These are phyloP conservation scores for Hypoxylon fuscum DNA, from an alignment of 495 filamentous ascomycete genomes.

Conservation along the genomic window DNA sequence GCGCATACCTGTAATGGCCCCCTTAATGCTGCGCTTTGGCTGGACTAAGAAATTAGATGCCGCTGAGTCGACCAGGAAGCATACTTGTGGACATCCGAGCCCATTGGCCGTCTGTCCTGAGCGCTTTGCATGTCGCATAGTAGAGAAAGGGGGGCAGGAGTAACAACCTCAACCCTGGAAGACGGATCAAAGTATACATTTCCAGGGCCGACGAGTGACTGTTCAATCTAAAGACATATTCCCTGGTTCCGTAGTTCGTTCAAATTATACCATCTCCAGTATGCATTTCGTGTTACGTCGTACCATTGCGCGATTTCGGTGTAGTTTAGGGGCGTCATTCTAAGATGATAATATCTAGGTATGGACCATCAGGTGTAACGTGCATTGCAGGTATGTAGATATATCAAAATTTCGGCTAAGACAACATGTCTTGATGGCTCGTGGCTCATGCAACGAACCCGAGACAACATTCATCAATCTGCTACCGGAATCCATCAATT, in stretches of 20 bases:
- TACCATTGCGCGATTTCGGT: conserved; percentile 28
- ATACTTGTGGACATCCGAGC: background rate
- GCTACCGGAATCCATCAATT: conserved; percentile 24
- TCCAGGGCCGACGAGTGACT: background rate
- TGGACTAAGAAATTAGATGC: background rate
- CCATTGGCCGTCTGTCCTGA: too few relatives aligned
- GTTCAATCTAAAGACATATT: background rate
- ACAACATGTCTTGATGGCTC: too few relatives aligned
- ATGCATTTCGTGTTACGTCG: conserved; percentile 5
- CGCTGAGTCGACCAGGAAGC: background rate
- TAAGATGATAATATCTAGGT: conserved; percentile 20
- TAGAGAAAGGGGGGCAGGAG: too few relatives aligned
- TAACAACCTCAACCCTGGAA: conserved; percentile 3
- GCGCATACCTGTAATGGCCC: background rate
- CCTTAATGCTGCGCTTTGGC: conserved; percentile 2
- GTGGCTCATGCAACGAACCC: conserved; percentile 22
- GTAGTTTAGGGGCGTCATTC: conserved; percentile 19
- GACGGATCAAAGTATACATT: conserved; percentile 7
- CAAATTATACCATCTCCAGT: background rate
- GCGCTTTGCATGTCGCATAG: too few relatives aligned
- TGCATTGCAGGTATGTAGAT: conserved; percentile 10
- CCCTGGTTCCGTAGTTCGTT: too few relatives aligned
- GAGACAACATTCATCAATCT: conserved; percentile 18
- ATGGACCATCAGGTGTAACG: conserved; percentile 30
- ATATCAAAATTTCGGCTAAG: conserved; percentile 17